Percentiles rank a stretch among this genome's conserved stretches.
Conservation (phyloP, 1,139 yeast species). For the Candida smagusa region DNA sequence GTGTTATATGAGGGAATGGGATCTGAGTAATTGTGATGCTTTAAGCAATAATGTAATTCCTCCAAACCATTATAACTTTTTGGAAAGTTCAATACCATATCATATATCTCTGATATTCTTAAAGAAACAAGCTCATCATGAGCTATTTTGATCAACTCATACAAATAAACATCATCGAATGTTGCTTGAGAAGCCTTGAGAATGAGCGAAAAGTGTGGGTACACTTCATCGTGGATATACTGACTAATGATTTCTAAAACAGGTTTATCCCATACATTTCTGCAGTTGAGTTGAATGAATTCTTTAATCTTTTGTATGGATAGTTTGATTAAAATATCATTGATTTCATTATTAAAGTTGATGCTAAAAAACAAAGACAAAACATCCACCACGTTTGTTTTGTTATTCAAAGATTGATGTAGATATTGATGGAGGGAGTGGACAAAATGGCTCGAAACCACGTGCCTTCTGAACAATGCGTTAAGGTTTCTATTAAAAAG, state of each 20-base stretch:
- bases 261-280: conserved; percentile 40
- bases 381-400: conserved; percentile 10
- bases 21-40: conserved; percentile 11
- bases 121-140: conserved; percentile 46
- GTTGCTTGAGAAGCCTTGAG: conserved; percentile 17
- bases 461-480: conserved; percentile 20
- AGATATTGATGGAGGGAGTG: conserved; percentile 4
- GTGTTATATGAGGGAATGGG: neutral
- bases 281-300: conserved; percentile 34
- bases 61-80: conserved; percentile 53
- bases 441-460: neutral
- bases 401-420: conserved; percentile 5
- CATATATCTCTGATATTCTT: conserved; percentile 63
- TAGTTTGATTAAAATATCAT: conserved; percentile 38
- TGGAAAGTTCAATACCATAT: conserved; percentile 60
- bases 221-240: conserved; percentile 39
- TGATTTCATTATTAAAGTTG: conserved; percentile 32
- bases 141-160: conserved; percentile 37
- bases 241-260: conserved; percentile 32
- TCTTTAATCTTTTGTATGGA: conserved; percentile 38
- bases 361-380: conserved; percentile 20
- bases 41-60: conserved; percentile 57
- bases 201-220: conserved; percentile 33
- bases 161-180: conserved; percentile 18
- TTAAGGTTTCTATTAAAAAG: conserved; percentile 26